Evolutionary conservation across 2,329 filamentous ascomycete species (phyloP), one percentile per base, ranked within the genome.

Genomic region (Fusarium pseudoanthophilum): DNA sequence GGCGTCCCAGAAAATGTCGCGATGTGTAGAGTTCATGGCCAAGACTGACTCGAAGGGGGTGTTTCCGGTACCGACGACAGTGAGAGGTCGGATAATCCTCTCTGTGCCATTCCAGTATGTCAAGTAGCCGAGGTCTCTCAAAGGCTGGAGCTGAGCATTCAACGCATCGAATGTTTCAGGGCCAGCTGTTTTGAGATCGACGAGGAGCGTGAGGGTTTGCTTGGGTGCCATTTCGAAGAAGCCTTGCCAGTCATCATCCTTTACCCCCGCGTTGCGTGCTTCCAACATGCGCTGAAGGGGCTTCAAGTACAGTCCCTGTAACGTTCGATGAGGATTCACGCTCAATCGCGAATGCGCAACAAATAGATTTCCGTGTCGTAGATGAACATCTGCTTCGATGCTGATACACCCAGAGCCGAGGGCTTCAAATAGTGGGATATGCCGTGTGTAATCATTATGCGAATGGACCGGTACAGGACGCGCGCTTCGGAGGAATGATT

Each of bases 1-100:
- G 42, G 67, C 67, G 5, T 70, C 67, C 67, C 67, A 70, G 34
- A 70, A 70, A 6, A 70, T 52, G 11, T 70, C 67, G 11, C 67
- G 57, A 11, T 70, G 60, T 0, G 66, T 66, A 13, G 52, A 14
- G 18, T 60, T 66, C 52, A 70, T 55, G 0, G n/a, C 42, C 1
- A 32, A 3, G 1, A 70, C 32, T 0, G 52, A 70, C 2, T 70
- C 60, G 16, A 70, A 70, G 4, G 66, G 66, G 0, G 66, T 30
- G 4, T 70, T 60, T 4, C 67, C 67, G 1, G 32, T 70, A 11
- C 45, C 66, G 1, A 70, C 67, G 1, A 70, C 43, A 0, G 67
- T 70, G 3, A 70, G 66, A 16, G 67, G 67, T 4, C 67, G 53
- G 1, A n/a, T 37, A 0, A 71, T 24, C 34, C 67, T 42, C 5